Evolutionary conservation across 1,139 yeast genomes (phyloP).

Genomic region (Debaryomycetaceae sp.): DNA sequence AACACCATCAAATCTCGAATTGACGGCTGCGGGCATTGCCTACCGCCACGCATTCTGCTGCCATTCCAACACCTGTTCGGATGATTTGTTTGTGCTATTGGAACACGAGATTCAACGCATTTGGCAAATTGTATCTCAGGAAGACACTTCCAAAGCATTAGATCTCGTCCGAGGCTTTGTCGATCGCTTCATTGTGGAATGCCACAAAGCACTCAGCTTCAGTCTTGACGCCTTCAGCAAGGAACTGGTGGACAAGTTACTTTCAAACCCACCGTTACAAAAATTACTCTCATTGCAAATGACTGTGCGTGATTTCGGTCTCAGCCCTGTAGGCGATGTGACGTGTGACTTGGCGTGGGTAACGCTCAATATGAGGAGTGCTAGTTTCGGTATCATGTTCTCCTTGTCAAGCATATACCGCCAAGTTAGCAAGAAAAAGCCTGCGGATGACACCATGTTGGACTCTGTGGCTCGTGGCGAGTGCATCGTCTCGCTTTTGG

Average conservation of each 20-base stretch:
- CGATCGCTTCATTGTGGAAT: slow-evolving; percentile 43
- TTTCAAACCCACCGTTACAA: slow-evolving; percentile 67
- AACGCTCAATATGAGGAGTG: slow-evolving; percentile 55
- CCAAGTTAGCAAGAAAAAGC: slow-evolving; percentile 41
- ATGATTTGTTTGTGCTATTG: slow-evolving; percentile 53
- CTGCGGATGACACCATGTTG: slow-evolving; percentile 36
- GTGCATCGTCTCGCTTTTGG: slow-evolving; percentile 50
- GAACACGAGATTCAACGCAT: slow-evolving; percentile 32
- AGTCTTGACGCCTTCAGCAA: slow-evolving; percentile 51
- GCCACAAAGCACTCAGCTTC: slow-evolving; percentile 60
- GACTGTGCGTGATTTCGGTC: slow-evolving; percentile 44
- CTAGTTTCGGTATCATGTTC: slow-evolving; percentile 68
- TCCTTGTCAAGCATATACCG: slow-evolving; percentile 53
- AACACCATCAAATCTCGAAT: slow-evolving; percentile 20
- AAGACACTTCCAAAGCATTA: slow-evolving; percentile 2
- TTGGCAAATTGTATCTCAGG: slow-evolving; percentile 7
- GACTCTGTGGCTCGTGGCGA: slow-evolving; percentile 51
- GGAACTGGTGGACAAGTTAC: slow-evolving; percentile 59
- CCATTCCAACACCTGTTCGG: slow-evolving; percentile 51
- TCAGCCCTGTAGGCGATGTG: background rate
- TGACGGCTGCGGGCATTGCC: slow-evolving; percentile 52
- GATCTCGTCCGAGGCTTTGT: slow-evolving; percentile 22
- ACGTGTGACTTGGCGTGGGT: slow-evolving; percentile 49
- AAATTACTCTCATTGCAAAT: slow-evolving; percentile 55
- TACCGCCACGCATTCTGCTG: slow-evolving; percentile 58